These are phyloP conservation scores for Trebouxia sp. DNA, from an alignment of 139 green algal species.

Conservation along the genomic window DNA sequence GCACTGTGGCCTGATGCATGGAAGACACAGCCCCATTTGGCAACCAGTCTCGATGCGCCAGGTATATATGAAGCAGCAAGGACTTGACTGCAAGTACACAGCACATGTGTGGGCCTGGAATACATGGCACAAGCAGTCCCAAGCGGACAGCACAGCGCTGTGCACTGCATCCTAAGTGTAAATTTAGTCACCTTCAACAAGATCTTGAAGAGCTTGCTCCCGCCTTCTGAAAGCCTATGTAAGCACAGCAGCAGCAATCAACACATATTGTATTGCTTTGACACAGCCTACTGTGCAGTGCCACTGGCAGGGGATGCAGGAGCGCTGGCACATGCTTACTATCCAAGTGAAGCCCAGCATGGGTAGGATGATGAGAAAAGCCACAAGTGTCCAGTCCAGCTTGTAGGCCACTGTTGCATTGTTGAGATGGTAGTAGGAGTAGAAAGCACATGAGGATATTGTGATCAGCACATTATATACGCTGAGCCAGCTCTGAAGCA, in stretches of 20 bases:
- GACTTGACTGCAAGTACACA: conserved; percentile 44
- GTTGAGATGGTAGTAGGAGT: conserved; percentile 36
- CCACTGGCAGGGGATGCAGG: background rate
- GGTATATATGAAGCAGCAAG: conserved; percentile 45
- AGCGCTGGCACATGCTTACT: background rate
- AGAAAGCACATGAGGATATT: conserved; percentile 45
- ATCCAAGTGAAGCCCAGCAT: conserved; percentile 45
- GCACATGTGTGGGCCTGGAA: too few relatives aligned
- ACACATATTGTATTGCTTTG: too few relatives aligned
- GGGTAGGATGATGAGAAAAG: conserved; percentile 42
- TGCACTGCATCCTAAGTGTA: background rate
- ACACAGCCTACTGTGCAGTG: too few relatives aligned
- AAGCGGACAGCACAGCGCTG: background rate
- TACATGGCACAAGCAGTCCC: too few relatives aligned
- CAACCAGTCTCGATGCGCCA: conserved; percentile 53
- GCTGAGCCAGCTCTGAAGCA: conserved; percentile 36
- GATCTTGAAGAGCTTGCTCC: conserved; percentile 41
- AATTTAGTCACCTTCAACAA: conserved; percentile 46
- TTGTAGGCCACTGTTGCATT: conserved; percentile 18
- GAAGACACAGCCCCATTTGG: conserved; percentile 18
- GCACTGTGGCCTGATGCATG: conserved; percentile 28
- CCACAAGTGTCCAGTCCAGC: conserved; percentile 50
- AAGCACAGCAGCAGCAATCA: background rate
- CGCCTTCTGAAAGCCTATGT: conserved; percentile 42
- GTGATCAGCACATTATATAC: conserved; percentile 33